Evolutionary conservation across 305 asterid genomes (phyloP), one percentile per base, ranked within the genome.

Genomic region (Fraxinus baroniana): DNA sequence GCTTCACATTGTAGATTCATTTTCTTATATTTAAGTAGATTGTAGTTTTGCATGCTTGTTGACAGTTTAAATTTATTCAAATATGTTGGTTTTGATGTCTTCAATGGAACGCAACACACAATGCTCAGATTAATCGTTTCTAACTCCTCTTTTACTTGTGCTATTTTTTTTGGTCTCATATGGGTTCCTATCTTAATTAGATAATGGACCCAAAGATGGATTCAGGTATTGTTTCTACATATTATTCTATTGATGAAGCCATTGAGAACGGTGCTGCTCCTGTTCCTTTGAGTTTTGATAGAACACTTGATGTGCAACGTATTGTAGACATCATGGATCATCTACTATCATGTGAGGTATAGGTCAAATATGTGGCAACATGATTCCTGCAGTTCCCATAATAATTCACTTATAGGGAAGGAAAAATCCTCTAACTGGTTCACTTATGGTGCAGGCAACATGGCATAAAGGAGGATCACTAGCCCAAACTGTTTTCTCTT

Each of bases 161-260:
- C 28, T 81, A 30, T 36, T 39, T 52, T 78, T 74, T 70, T 80
- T 4, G 36, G 74, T 71, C 78, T 79, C 76, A 62, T 74, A 74
- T 81, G 49, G 83, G 71, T 82, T 82, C 78, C 57, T 68, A 74
- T 87, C 79, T 85, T 84, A 70, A 82, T 77, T 82, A 96, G 99
- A 94, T 94, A 87, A 96, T 96, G 99, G 99, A 96, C 87, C 98
- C 98, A 77, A 94, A 96, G 97, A 96, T 96, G 99, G 99, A 96
- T 89, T 96, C 99, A 74, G 99, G 99, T 80, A 96, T 96, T 87
- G 97, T 96, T 77, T 91, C 97, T 71, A 91, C 97, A 76, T 96
- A 91, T 88, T 94, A 86, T 85, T 96, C 99, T 52, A 91, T 96
- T 85, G 98, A 94, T 75, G 99, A 96, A 90, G 98, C 99, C 89